Evolutionary conservation across 2,329 filamentous ascomycete genomes (phyloP), one percentile per base, ranked within the genome.

Genomic region (Sclerotinia sclerotiorum): DNA sequence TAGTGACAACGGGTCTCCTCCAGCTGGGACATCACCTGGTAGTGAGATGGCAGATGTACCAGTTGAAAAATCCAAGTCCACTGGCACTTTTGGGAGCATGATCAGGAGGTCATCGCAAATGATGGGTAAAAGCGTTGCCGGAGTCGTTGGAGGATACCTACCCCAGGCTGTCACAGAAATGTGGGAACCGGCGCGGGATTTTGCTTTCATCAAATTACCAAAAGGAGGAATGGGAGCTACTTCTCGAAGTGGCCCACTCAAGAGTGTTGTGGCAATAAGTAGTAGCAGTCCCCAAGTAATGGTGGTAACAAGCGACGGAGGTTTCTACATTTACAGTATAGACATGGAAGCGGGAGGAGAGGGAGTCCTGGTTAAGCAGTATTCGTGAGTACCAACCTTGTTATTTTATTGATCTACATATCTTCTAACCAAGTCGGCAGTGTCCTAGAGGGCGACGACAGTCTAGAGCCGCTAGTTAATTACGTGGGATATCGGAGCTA

Each of bases 201-300:
- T 99, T 80, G 95, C 95, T 1, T 98, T 92, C 84, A 94, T 98
- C 76, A 97, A 95, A 78, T 87, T 99, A 60, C 94, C 94, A 19
- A 92, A 90, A 76, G 80, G 80, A 32, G 76, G 77, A 32, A 76
- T 79, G 42, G 75, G 75, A 5, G 72, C 76, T 1, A 75, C 78
- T 60, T 74, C 69, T 19, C 74, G 72, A 48, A 76, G 76, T n/a
- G 82, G 84, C 0, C 89, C 92, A 0, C 80, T 97, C 52, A 85
- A 91, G 72, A 97, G 93, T 73, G 94, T 99, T n/a, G 95, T 99
- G 55, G 94, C 95, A 11, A 96, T 99, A 90, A 97, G 92, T 77
- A 95, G 90, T 76, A 97, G 89, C 77, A 94, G 91, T 35, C 95
- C 95, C 0, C 94, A 98, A 76, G 92, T 99, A 61, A 98, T 99